Evolutionary conservation across 2,329 filamentous ascomycete species (phyloP), one percentile per base, ranked within the genome.

Genomic region (Sporothrix brasiliensis): DNA sequence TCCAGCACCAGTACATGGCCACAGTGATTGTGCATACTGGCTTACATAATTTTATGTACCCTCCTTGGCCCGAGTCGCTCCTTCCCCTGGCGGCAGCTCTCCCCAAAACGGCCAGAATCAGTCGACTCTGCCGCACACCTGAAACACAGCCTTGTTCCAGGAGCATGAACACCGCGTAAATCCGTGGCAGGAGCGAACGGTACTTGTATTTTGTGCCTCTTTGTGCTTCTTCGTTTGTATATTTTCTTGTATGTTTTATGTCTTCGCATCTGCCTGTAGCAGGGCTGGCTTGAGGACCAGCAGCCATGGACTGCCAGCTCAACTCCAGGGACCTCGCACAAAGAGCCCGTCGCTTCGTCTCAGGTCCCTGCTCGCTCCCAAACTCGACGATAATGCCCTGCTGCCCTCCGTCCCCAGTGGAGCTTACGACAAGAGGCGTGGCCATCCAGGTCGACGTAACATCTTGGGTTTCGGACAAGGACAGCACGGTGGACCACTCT

Each of bases 91-190:
- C 54, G 34, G 53, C 11, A 5, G n/a, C 24, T 30, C 6, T 34
- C 52, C 66, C 39, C 50, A 44, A 56, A 54, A 56, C 30, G 27
- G 50, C 65, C 30, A 69, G 65, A 74, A 78, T 78, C 77, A 76
- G 76, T 77, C 78, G 76, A 80, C 75, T 81, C 78, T 82, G 80
- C 74, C 75, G 77, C 83, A 84, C 74, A 70, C 76, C 79, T 85
- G 83, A 85, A 85, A 85, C 83, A 74, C 73, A 34, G 66, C 65
- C 53, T 65, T 67, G 70, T 73, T 73, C 65, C 72, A 73, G 69
- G 27, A 68, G 69, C 68, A 49, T 58, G 47, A 61, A 24, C 34
- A 21, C 56, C 10, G 5, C 50, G 56, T 24, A 44, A 63, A 58
- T 49, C 34, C 53, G 34, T 68, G 65, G 27, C 65, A 54, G 21